Evolutionary conservation across 768 basidiomycete species (phyloP).

Genomic region (Panaeolus papilionaceus): DNA sequence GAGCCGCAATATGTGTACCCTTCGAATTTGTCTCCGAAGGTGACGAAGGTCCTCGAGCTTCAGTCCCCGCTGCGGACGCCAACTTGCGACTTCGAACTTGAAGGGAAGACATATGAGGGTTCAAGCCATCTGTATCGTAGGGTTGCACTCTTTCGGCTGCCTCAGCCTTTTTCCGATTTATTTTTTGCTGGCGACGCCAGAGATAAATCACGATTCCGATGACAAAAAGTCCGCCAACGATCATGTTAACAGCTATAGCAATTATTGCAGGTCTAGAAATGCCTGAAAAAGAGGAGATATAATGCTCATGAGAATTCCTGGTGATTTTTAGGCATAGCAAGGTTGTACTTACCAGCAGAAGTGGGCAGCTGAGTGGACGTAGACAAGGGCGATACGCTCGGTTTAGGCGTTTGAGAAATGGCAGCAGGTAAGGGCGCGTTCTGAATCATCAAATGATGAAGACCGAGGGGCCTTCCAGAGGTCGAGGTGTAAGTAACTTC

Average conservation of each 20-base stretch:
- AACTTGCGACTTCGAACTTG: no score
- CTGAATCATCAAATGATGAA: not conserved
- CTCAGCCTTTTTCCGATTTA: not conserved
- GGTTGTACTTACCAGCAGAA: not conserved
- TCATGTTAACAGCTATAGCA: not conserved
- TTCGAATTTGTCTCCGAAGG: no score
- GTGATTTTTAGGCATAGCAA: not conserved
- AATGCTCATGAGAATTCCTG: no score
- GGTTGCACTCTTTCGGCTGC: not conserved
- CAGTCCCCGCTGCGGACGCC: no score
- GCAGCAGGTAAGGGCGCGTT: constrained; percentile 3
- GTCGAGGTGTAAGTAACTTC: not conserved
- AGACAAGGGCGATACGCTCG: not conserved
- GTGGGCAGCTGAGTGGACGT: not conserved
- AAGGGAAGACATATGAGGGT: no score
- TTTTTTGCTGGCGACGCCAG: not conserved
- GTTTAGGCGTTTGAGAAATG: not conserved
- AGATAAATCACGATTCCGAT: not conserved
- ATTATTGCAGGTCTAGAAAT: not conserved
- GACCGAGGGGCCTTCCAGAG: not conserved
- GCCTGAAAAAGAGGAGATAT: not conserved
- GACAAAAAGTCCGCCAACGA: not conserved
- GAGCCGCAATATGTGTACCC: no score
- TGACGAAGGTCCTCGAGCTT: no score
- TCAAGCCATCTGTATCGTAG: not conserved